These are phyloP conservation scores for Acer saccharum DNA, from an alignment of 345 rosid species.

Conservation along the genomic window DNA sequence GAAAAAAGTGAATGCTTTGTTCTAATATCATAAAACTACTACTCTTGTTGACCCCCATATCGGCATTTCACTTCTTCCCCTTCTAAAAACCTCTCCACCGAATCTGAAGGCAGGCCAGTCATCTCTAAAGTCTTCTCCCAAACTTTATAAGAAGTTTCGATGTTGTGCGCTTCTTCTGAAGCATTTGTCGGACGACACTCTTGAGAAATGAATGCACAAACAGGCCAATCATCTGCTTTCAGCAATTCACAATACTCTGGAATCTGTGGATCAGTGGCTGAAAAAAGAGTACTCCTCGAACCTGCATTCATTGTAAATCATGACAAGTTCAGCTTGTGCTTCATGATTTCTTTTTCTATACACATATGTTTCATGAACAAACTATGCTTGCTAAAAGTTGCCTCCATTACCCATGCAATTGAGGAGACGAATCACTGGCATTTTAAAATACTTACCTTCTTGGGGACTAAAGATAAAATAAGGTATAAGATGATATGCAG, in stretches of 20 bases:
- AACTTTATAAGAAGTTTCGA: conserved; percentile 59
- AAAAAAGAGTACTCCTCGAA: conserved; percentile 82
- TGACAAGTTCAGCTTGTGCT: conserved; percentile 3
- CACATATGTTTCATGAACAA: not conserved
- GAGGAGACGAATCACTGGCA: not conserved
- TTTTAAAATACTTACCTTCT: conserved; percentile 62
- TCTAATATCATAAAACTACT: conserved; percentile 20
- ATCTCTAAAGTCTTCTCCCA: conserved; percentile 93
- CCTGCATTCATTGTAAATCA: conserved; percentile 39
- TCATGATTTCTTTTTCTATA: not conserved
- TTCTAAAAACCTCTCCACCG: conserved; percentile 74
- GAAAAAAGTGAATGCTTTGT: not conserved
- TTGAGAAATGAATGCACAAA: conserved; percentile 88
- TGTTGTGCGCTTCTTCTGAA: conserved; percentile 89
- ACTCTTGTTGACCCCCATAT: conserved; percentile 38
- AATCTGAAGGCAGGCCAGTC: conserved; percentile 79
- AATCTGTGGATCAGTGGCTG: conserved; percentile 95
- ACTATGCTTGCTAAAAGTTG: not conserved
- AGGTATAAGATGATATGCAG: conserved; percentile 76
- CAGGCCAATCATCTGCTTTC: conserved; percentile 89
- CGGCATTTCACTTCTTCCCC: conserved; percentile 65
- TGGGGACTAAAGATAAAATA: conserved; percentile 86
- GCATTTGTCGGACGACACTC: conserved; percentile 92
- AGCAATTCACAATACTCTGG: conserved; percentile 82
- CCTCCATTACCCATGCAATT: not conserved